Percentiles rank a stretch among this genome's conserved stretches.
phyloP scores from a whole-genome alignment of 106 monocot species.

The Phalaenopsis equestris region DNA sequence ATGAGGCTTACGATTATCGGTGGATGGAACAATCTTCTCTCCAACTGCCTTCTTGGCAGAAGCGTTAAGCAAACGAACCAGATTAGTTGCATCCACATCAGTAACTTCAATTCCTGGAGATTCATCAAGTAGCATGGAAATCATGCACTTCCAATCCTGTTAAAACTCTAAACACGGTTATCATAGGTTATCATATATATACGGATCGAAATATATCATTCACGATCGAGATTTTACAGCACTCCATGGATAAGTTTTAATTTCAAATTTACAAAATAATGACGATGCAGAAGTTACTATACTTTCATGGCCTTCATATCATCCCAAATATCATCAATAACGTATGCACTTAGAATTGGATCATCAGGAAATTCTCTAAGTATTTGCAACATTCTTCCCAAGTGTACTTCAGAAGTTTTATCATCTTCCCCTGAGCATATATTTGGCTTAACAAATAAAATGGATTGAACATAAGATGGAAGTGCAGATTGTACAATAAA shows the following conservation, averaged over 20 bases:
- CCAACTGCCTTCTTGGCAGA: conserved; percentile 87
- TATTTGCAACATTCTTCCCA: conserved; percentile 89
- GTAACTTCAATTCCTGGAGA: conserved; percentile 61
- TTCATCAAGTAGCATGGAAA: conserved; percentile 89
- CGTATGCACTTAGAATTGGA: conserved; percentile 81
- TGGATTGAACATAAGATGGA: not conserved
- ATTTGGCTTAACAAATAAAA: not conserved
- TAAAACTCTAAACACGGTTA: not conserved
- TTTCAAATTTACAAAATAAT: not conserved
- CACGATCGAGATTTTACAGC: not conserved
- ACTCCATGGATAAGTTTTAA: not conserved
- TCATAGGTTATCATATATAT: not conserved
- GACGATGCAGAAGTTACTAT: conserved; percentile 1
- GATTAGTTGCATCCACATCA: conserved; percentile 90
- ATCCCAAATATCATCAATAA: conserved; percentile 99
- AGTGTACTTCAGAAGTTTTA: conserved; percentile 87
- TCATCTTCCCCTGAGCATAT: conserved; percentile 50
- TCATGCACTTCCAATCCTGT: conserved; percentile 97
- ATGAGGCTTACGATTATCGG: conserved; percentile 76
- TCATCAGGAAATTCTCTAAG: conserved; percentile 94
- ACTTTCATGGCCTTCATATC: conserved; percentile 99
- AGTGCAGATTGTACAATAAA: conserved; percentile 7
- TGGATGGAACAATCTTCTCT: conserved; percentile 84
- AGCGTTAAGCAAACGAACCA: conserved; percentile 74
- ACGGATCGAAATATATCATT: not conserved